Evolutionary conservation across 2,329 filamentous ascomycete genomes (phyloP), one percentile per base, ranked within the genome.

Genomic region (Lithohypha guttulata): DNA sequence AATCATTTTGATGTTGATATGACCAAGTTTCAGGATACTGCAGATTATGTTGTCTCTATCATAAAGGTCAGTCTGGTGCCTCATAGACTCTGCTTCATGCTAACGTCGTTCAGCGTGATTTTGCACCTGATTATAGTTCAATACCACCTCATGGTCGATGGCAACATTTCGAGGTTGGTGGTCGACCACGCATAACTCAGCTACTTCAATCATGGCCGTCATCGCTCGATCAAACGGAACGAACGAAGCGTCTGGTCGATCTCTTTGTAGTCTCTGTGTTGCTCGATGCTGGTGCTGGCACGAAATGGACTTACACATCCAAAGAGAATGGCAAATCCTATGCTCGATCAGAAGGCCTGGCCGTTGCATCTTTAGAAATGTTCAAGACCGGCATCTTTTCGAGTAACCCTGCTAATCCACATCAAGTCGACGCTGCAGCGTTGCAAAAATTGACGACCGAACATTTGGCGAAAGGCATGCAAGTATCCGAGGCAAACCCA

Each of bases 361-460:
- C 87, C 6, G 78, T 81, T 7, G 77, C 77, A 29, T 79, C 74
- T 56, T 56, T 81, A 52, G 87, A 95, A 51, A 94, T 95, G 87
- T 95, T 94, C 72, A 94, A 94, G 64, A 70, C 75, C 10, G 91
- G 91, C 22, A 56, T 84, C 22, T 96, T 96, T 64, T 94, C 86
- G 48, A 83, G 86, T 59, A 76, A 89, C 55, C 69, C 75, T 2
- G 71, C 65, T 42, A 85, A 94, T 61, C 86, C 85, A 35, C 84
- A 77, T 55, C 87, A 93, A 59, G 91, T 96, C 19, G 89, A 98
- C 63, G 85, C 81, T 47, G 75, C 76, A 4, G 91, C 81, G 0
- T 66, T 98, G 50, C 77, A 75, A 51, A 76, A 69, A 41, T 62
- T 96, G 42, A 91, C 81, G 0, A 69, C 81, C 8, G 77, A 85